These are phyloP conservation scores for Wilcoxina mikolae DNA, from an alignment of 495 filamentous ascomycete genomes.

Conservation along the genomic window DNA sequence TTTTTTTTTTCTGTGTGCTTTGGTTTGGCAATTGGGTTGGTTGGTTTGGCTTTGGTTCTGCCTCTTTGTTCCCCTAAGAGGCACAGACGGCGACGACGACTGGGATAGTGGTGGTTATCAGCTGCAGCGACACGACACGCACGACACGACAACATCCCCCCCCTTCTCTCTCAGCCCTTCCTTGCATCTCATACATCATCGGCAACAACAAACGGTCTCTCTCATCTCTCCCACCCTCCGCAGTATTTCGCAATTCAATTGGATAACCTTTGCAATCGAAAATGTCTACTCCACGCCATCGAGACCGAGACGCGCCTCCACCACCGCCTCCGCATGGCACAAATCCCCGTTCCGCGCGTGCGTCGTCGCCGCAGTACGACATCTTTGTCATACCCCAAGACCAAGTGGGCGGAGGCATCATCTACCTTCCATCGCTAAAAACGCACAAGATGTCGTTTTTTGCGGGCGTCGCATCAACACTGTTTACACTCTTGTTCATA, in stretches of 20 bases:
- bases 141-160: background rate
- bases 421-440: conserved; percentile 81
- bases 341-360: conserved; percentile 14
- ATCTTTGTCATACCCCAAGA: conserved; percentile 96
- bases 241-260: background rate
- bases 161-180: background rate
- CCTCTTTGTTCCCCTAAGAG: background rate
- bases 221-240: background rate
- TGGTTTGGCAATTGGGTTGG: no score
- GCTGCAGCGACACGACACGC: background rate
- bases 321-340: conserved; percentile 18
- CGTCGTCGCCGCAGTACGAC: conserved; percentile 57
- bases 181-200: background rate
- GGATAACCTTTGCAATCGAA: background rate
- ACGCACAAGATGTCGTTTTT: conserved; percentile 81
- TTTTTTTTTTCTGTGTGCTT: no score
- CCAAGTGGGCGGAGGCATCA: conserved; percentile 73
- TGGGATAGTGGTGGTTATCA: background rate
- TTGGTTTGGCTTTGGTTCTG: background rate
- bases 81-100: background rate
- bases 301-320: conserved; percentile 20
- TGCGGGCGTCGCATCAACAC: conserved; percentile 61
- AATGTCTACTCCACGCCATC: background rate
- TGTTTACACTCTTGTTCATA: conserved; percentile 51
- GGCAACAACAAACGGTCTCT: background rate